Percentiles rank a stretch among this genome's conserved stretches.
phyloP scores from a whole-genome alignment of 1,284 basidiomycete genomes.

The Cryptococcus sp. region DNA sequence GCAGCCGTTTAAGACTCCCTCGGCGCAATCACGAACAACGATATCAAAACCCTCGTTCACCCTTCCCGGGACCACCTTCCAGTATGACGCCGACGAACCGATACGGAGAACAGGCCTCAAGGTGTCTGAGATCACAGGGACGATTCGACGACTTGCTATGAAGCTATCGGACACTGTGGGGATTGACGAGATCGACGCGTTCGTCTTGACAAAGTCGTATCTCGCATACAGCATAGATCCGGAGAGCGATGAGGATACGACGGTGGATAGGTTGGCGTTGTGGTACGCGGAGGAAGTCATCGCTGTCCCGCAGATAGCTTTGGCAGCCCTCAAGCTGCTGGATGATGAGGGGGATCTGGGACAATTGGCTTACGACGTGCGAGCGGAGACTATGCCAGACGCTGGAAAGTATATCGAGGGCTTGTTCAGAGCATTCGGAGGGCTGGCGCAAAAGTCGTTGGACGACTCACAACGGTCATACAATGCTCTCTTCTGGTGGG shows the following conservation, averaged over 20 bases:
- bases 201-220: conserved; percentile 36
- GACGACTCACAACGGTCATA: conserved; percentile 16
- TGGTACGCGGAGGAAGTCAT: conserved; percentile 43
- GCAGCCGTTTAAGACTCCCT: conserved; percentile 28
- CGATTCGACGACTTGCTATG: not conserved
- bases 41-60: conserved; percentile 22
- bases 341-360: conserved; percentile 20
- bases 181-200: conserved; percentile 32
- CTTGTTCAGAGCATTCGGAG: conserved; percentile 40
- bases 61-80: conserved; percentile 21
- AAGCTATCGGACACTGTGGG: conserved; percentile 26
- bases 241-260: conserved; percentile 23
- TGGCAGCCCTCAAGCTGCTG: conserved; percentile 24
- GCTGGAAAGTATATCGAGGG: conserved; percentile 38
- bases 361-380: conserved; percentile 25
- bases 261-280: conserved; percentile 30
- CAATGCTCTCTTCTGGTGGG: conserved; percentile 39
- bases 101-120: conserved; percentile 19
- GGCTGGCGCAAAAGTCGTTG: conserved; percentile 35
- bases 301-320: conserved; percentile 38
- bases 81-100: conserved; percentile 27
- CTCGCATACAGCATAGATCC: conserved; percentile 34
- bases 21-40: conserved; percentile 14
- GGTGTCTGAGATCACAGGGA: no score
- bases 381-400: conserved; percentile 32